Conservation (phyloP, 805 yeast genomes). For the Ogataea pini region DNA sequence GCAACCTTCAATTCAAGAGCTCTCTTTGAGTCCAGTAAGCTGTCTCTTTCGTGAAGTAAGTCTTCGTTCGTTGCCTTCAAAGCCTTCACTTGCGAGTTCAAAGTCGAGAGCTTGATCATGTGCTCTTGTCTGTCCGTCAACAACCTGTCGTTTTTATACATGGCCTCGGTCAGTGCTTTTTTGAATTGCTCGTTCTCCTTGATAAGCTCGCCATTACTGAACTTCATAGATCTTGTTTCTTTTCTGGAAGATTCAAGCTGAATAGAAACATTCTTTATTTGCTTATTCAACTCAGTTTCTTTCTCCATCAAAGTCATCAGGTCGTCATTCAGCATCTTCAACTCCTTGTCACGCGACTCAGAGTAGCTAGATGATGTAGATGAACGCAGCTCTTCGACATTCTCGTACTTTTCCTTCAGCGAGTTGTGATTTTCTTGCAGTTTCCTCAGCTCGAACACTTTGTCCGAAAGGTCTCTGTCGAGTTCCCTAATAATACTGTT, state of each 20-base stretch:
- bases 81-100: conserved; percentile 54
- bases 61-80: conserved; percentile 62
- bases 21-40: conserved; percentile 51
- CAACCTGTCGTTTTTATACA: conserved; percentile 45
- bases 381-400: conserved; percentile 40
- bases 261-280: conserved; percentile 58
- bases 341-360: conserved; percentile 45
- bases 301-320: conserved; percentile 55
- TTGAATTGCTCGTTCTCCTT: conserved; percentile 46
- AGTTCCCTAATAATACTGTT: conserved; percentile 51
- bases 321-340: conserved; percentile 53
- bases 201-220: conserved; percentile 39
- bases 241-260: conserved; percentile 57
- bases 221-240: conserved; percentile 43
- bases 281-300: conserved; percentile 68
- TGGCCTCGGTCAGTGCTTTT: conserved; percentile 41
- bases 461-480: conserved; percentile 58
- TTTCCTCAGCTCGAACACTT: conserved; percentile 54
- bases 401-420: conserved; percentile 52
- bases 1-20: conserved; percentile 46
- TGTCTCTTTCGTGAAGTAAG: conserved; percentile 62
- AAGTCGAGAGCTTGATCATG: conserved; percentile 44
- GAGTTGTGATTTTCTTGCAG: conserved; percentile 48
- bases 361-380: conserved; percentile 34
- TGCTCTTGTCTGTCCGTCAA: conserved; percentile 46